Evolutionary conservation across 257 asterid genomes (phyloP), one percentile per base, ranked within the genome.

Genomic region (Solanum clarkiae): DNA sequence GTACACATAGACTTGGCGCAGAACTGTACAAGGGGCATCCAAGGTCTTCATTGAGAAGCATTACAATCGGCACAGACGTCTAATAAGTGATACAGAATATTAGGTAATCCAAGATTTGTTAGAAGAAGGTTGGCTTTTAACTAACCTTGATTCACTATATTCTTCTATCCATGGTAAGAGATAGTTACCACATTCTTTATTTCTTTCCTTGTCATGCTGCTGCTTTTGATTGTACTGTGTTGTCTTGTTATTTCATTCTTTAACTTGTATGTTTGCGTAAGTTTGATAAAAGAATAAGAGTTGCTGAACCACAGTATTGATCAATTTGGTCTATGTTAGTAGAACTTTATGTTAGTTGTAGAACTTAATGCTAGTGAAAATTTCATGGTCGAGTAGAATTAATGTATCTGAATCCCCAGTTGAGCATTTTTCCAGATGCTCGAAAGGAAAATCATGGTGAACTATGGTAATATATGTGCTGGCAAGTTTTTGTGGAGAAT

Each of bases 11-110:
- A 93, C 99, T 12, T 95, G 99, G 99, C 92, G 92, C 9, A 90
- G 90, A 85, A 92, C 97, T 2, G 86, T 95, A 32, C 95, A 92
- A 89, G 95, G 97, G 59, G 97, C 99, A 84, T 90, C 96, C 10
- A 93, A 91, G 89, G 93, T 95, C 56, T 88, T 93, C 91, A 88
- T 94, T 94, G 99, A 92, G 92, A 95, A 92, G 87, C 97, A 93
- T 70, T 92, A 93, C 89, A 93, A 94, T 84, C 87, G 93, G 9
- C 99, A 95, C 88, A 93, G 88, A 59, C 95, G 97, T 83, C 89
- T 95, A 44, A 90, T 92, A 16, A 90, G 88, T 88, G 97, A 94
- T 86, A 29, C 89, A 8, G 18, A 14, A 18, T 68, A 70, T 84
- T 90, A 91, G 91, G 84, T 84, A 65, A 51, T 11, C 12, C 42